Evolutionary conservation across 2,329 filamentous ascomycete genomes (phyloP), one percentile per base, ranked within the genome.

Genomic region (Pseudocercospora crystallina): DNA sequence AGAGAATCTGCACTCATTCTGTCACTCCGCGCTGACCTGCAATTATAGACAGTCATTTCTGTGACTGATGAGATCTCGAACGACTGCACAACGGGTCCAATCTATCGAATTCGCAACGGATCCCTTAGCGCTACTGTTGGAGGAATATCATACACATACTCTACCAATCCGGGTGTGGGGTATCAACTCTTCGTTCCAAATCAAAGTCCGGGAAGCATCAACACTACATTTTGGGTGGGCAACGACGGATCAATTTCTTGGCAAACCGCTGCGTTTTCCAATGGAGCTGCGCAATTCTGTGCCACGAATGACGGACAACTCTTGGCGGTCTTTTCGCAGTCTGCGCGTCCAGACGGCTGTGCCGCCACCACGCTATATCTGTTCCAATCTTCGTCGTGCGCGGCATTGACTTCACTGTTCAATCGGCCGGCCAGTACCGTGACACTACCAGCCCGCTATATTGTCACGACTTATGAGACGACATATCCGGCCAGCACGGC

Each of bases 271-370:
- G 31, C 43, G 9, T 51, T 51, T 26, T 41, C 29, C 14, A 37
- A 37, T 15, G 49, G 43, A 3, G 42, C 46, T 32, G 49, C 49
- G 13, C 49, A 47, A n/a, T 51, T 51, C 37, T 51, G 49, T 41
- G 36, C 43, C 1, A 33, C 36, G 13, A 5, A 9, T 7, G 40
- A 51, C 13, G 49, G 42, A 11, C 15, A 32, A 30, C 33, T 51
- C n/a, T 51, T 46, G 34, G 49, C 49, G 9, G 37, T 51, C 1
- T 51, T 51, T 15, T 11, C 35, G 31, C 30, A 38, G 26, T 12
- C 17, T 1, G 49, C 17, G 3, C 30, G 36, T 15, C 49, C 49
- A 1, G 35, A 32, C 7, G 42, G 31, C n/a, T 51, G 49, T 37
- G 14, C 34, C 9, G 20, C 20, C 20, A 26, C 7, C 7, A 26